Evolutionary conservation across 2,329 filamentous ascomycete genomes (phyloP), one percentile per base, ranked within the genome.

Genomic region (Colletotrichum tanaceti): DNA sequence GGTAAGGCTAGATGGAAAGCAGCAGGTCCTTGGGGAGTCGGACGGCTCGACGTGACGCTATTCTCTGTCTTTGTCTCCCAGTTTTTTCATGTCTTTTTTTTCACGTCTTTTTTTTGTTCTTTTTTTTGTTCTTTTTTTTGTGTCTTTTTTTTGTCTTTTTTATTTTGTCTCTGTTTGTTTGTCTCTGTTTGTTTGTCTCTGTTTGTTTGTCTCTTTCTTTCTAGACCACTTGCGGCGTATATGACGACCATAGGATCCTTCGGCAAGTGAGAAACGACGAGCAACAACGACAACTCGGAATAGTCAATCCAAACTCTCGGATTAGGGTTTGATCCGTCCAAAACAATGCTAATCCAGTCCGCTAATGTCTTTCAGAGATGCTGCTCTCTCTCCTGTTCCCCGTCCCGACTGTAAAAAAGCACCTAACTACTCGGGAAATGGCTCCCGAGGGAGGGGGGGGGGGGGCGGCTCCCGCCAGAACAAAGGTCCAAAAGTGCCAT

Each of bases 361-460:
- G 18, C 43, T 14, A 59, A 44, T 59, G 32, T 35, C 32, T 9
- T 35, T 35, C 32, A 10, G 24, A 35, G n/a, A 35, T 7, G 32
- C 7, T n/a, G 32, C 32, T 35, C 32, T 9, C 32, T 35, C 32
- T 35, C 32, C 32, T 35, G 32, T 35, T 2, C 35, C 16, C 20
- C 55, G 58, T 24, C n/a, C 58, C 65, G 65, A 58, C 39, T 35
- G 28, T 24, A 58, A 9, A 35, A 46, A 68, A 66, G 35, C 66
- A 69, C 66, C 66, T 69, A 65, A 62, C 66, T 69, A 66, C 57
- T 65, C 66, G 63, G 66, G 66, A 52, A 57, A 69, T 66, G 62
- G 47, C 66, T 66, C 66, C 66, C n/a, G n/a, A 57, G 61, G 64
- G 57, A 35, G n/a, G n/a, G n/a, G n/a, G n/a, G n/a, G n/a, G n/a